Base-by-base conservation (phyloP, 352 stramenopile genomes). In the Globisporangium cystogenes region DNA sequence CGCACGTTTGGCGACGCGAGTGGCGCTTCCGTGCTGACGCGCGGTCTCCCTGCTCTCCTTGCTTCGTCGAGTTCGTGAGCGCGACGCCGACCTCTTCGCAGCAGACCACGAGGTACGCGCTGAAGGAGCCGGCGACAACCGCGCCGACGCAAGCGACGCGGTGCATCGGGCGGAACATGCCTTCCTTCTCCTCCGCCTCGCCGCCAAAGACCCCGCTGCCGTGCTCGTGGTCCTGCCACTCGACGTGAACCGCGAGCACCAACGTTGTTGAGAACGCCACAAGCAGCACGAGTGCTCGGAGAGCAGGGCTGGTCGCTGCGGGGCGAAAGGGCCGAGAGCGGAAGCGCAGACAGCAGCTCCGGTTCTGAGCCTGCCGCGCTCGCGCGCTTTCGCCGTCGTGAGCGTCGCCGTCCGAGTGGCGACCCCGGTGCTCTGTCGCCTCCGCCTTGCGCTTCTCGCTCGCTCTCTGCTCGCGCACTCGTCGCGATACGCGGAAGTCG, bases 201-300 rank as follows among this genome's bases (percentile, higher is more conserved):
- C 39, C 55, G 12, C 48, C 47, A 37, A 61, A 56, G 36, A 55
- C 15, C 20, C 40, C 55, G n/a, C 48, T 55, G 23, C 45, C 45
- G 23, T 55, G 45, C n/a, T 51, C 48, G 11, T 62, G 55, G 5
- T 64, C 56, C 12, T 51, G 46, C 64, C 64, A 69, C 43, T 68
- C 60, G 7, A 59, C 43, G 14, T 60, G 39, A 27, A 72, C 51
- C 4, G 43, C 53, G 1, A 72, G 4, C 2, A 40, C 41, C 2
- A 68, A 14, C 7, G 43, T 55, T 16, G 39, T 26, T 5, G 21
- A 14, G 7, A 61, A 39, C 0, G 59, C 57, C 1, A 57, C 8
- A 10, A 48, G 21, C 14, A 63, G n/a, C 7, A 55, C 51, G 0
- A 60, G 12, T 2, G 48, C 41, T 53, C 57, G 50, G 14, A 41